Evolutionary conservation across 192 early-diverging fungal species (phyloP).

Genomic region (Backusella tuberculispora): DNA sequence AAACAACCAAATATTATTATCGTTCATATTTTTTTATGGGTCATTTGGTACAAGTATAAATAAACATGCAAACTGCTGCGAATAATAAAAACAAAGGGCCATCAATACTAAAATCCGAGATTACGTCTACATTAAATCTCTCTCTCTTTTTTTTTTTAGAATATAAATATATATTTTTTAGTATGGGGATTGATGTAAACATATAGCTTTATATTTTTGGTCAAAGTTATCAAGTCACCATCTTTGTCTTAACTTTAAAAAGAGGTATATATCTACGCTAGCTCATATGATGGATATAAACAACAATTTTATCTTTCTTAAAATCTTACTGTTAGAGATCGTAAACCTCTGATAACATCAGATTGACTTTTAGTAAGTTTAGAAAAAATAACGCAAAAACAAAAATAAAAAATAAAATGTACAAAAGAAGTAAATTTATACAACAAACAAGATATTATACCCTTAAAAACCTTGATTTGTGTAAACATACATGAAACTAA

Average conservation of each 20-base stretch:
- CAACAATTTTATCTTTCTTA: background rate
- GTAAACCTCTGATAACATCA: background rate
- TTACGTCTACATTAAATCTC: conserved; percentile 13
- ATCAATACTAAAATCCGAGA: conserved; percentile 8
- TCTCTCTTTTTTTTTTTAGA: background rate
- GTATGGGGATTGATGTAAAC: too few relatives aligned
- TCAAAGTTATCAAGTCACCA: too few relatives aligned
- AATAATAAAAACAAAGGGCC: background rate
- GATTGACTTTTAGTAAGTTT: background rate
- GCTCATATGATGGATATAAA: conserved; percentile 8
- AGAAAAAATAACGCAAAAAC: background rate
- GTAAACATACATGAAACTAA: background rate
- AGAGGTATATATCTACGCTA: background rate
- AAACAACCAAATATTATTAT: conserved; percentile 1
- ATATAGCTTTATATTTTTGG: too few relatives aligned
- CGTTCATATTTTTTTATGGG: background rate
- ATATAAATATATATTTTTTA: background rate
- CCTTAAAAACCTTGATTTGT: background rate
- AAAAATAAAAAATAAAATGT: background rate
- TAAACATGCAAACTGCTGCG: background rate
- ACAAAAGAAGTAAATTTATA: conserved; percentile 7
- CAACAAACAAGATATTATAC: conserved; percentile 12
- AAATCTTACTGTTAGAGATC: conserved; percentile 7
- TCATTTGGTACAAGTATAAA: background rate
- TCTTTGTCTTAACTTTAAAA: too few relatives aligned